Evolutionary conservation across 2,329 filamentous ascomycete genomes (phyloP), one percentile per base, ranked within the genome.

Genomic region (Aspergillus sclerotialis): DNA sequence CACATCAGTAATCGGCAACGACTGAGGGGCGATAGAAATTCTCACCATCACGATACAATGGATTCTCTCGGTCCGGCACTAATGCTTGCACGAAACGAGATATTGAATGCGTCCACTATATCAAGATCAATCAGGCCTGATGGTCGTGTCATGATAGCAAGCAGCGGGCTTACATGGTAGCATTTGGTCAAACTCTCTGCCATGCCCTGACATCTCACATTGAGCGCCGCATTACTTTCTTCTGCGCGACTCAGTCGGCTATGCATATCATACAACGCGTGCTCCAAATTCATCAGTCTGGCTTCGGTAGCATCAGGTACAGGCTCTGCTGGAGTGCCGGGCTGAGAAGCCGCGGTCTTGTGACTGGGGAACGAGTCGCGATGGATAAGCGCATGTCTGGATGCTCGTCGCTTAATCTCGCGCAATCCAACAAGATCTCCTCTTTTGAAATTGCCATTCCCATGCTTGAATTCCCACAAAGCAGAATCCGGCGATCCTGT

Each of bases 401-500:
- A 96, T 12, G 92, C 90, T 40, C 92, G 78, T 42, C 92, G 82
- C 64, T 95, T 95, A 63, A 98, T 98, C 56, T 98, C 92, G 28
- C 92, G 78, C 41, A 98, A 67, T 6, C 90, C 88, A 32, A 90
- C 80, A 15, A 98, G 69, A 59, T 98, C 90, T 24, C 92, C 92
- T 45, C 89, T 80, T 64, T 94, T 96, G 69, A 98, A 98, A 59
- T 84, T 96, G 34, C 90, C 90, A 53, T 90, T 93, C 34, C 92
- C 92, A 56, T 98, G 92, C 63, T 95, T 96, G 63, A 98, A 98
- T 58, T 98, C 92, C 92, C 92, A 98, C 18, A 98, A 69, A 1
- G 90, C 88, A 13, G 88, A 88, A 54, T 96, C 92, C 9, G 90
- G 88, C 28, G 84, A 89, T 8, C 87, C 88, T 4, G 88, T 94